phyloP scores from a whole-genome alignment of 2,329 filamentous ascomycete species.

The Periconia sp. region DNA sequence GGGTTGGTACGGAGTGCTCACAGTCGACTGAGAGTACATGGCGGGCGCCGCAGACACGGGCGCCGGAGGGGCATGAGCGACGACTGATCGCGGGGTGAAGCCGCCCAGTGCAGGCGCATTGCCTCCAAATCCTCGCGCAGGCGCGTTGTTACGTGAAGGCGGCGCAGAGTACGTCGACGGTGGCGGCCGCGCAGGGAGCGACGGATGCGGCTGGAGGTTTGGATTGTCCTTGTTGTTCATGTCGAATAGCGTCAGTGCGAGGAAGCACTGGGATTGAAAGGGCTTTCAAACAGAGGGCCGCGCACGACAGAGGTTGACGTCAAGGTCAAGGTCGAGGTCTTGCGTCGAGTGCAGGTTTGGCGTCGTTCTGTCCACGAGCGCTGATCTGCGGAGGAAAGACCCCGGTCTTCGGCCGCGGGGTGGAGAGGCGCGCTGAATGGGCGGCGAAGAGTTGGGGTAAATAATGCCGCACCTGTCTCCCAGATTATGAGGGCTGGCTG shows the following conservation, averaged over 20 bases:
- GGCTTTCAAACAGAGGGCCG: no score
- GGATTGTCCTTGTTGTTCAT: constrained; percentile 25
- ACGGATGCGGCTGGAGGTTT: constrained; percentile 55
- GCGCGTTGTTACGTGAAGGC: constrained; percentile 54
- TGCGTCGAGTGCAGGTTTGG: no score
- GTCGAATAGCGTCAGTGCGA: no score
- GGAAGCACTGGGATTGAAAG: no score
- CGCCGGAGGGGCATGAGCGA: constrained; percentile 32
- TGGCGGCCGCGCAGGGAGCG: constrained; percentile 80
- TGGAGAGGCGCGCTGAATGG: constrained; percentile 1
- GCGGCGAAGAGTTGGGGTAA: no score
- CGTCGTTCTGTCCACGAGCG: no score
- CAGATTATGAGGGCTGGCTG: constrained; percentile 6
- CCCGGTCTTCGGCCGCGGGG: constrained; percentile 14
- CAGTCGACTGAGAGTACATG: constrained; percentile 47
- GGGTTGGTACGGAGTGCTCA: constrained; percentile 49
- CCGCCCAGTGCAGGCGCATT: constrained; percentile 54
- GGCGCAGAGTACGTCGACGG: constrained; percentile 67
- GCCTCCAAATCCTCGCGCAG: constrained; percentile 28
- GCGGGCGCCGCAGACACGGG: constrained; percentile 46
- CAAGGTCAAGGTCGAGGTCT: neutral
- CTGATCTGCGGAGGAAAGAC: no score
- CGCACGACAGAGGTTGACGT: constrained; percentile 1
- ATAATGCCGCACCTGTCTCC: constrained; percentile 21
- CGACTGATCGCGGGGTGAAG: constrained; percentile 67